These are phyloP conservation scores for Elsinoe arachidis DNA, from an alignment of 2,329 filamentous ascomycete genomes.

Conservation along the genomic window DNA sequence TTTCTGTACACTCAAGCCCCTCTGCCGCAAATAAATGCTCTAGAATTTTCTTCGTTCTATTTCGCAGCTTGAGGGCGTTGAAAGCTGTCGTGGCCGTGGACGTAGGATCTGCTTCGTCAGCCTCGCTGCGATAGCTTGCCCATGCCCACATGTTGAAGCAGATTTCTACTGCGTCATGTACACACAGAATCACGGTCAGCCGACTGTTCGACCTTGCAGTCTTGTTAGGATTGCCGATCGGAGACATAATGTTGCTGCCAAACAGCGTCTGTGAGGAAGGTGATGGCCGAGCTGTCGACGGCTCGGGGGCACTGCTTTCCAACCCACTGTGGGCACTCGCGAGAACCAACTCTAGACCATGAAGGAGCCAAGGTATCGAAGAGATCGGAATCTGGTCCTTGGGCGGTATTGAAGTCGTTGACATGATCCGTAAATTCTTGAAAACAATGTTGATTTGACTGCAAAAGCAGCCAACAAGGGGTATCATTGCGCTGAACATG, in stretches of 20 bases:
- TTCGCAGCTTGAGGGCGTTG: conserved; percentile 83
- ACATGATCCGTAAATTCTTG: conserved; percentile 57
- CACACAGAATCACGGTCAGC: conserved; percentile 87
- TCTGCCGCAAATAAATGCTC: conserved; percentile 92
- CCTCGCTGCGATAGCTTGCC: conserved; percentile 59
- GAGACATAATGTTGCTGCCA: conserved; percentile 87
- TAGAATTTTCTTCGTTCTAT: conserved; percentile 74
- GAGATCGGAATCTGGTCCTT: conserved; percentile 32
- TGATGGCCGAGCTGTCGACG: not conserved
- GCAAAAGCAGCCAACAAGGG: conserved; percentile 83
- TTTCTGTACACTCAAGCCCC: conserved; percentile 87
- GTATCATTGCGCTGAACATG: conserved; percentile 84
- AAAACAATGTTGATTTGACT: conserved; percentile 67
- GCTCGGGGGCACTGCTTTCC: not conserved
- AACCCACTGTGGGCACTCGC: conserved; percentile 72
- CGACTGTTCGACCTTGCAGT: conserved; percentile 86
- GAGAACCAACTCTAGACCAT: conserved; percentile 83
- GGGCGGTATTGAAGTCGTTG: conserved; percentile 30
- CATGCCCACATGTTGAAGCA: conserved; percentile 95
- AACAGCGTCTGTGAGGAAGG: conserved; percentile 71
- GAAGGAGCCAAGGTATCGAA: conserved; percentile 75
- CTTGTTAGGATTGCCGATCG: conserved; percentile 63
- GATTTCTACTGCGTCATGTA: conserved; percentile 88
- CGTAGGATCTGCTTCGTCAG: conserved; percentile 50
- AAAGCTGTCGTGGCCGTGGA: conserved; percentile 75